Evolutionary conservation across 2,329 filamentous ascomycete species (phyloP), one percentile per base, ranked within the genome.

Genomic region (Rhynchosporium secalis): DNA sequence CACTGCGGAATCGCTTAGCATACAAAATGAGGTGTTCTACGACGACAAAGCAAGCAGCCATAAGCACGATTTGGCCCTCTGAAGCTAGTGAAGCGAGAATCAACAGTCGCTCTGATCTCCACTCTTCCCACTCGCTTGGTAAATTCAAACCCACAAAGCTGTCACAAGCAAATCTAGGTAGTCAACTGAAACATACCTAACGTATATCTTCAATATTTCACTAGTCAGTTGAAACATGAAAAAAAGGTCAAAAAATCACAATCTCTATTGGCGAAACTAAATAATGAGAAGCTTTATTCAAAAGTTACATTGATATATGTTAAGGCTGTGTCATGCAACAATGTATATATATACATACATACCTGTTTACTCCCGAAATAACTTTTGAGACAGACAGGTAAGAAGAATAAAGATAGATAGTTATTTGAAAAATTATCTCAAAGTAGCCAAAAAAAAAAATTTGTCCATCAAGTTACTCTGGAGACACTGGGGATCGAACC

Each of bases 401-500:
- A 20, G 20, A 36, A 36, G 33, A 36, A 36, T 10, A 36, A 36
- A 36, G 33, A 5, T 36, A 36, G 33, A 5, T 36, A 36, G 5
- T 36, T 5, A 36, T 36, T 36, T 36, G 5, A 6, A 36, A 36
- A 36, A 36, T 2, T 10, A 36, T 36, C 33, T 10, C 6, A 43
- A 43, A n/a, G 13, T 46, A 26, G 15, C 1, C 20, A 20, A 20
- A 26, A 46, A 46, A 46, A 46, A 26, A 9, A n/a, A n/a, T n/a
- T 26, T 46, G 9, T 26, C 7, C 9, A 12, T 1, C 2, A 31
- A 13, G 29, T n/a, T n/a, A 2, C 9, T 1, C 8, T 54, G 51
- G 51, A 54, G 51, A 54, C 40, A 38, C 51, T 38, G 51, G 33
- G 51, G 51, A 54, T 54, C 51, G 51, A 54, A 54, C 51, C 38